Conservation (phyloP, 805 yeast genomes). For the Grigorovia yakushimaensis region DNA sequence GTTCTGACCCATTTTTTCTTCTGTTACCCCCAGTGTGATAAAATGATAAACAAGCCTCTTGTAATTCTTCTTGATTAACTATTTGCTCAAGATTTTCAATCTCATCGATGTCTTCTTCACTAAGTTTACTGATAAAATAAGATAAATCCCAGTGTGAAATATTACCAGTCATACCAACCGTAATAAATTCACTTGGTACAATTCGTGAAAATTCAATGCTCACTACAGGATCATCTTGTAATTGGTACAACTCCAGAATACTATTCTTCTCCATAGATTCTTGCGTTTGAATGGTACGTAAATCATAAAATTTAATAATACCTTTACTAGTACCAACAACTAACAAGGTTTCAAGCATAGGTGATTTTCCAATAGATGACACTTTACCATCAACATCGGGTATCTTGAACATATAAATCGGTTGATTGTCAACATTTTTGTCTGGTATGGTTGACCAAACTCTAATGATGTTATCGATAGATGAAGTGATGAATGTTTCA, state of each 20-base stretch:
- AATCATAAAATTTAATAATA: slow-evolving; percentile 25
- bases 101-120: slow-evolving; percentile 28
- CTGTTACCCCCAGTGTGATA: slow-evolving; percentile 27
- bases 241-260: slow-evolving; percentile 16
- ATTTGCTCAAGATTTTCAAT: slow-evolving; percentile 1
- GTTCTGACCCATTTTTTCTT: slow-evolving; percentile 9
- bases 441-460: not conserved
- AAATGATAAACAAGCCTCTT: slow-evolving; percentile 17
- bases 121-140: slow-evolving; percentile 32
- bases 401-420: slow-evolving; percentile 14
- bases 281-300: slow-evolving; percentile 17
- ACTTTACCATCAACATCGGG: slow-evolving; percentile 15
- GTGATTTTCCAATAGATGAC: slow-evolving; percentile 16
- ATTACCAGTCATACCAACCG: slow-evolving; percentile 24
- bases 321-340: slow-evolving; percentile 25
- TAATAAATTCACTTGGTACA: slow-evolving; percentile 18
- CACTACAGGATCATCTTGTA: slow-evolving; percentile 18
- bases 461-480: slow-evolving; percentile 16
- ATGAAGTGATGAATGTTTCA: slow-evolving; percentile 17
- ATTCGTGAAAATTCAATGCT: slow-evolving; percentile 19
- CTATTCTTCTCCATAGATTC: slow-evolving; percentile 5
- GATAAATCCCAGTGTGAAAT: slow-evolving; percentile 30
- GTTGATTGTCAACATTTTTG: slow-evolving; percentile 5
- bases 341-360: slow-evolving; percentile 18
- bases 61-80: not conserved